These are phyloP conservation scores for Rhodamnia rubescens DNA, from an alignment of 345 rosid genomes.

Conservation along the genomic window DNA sequence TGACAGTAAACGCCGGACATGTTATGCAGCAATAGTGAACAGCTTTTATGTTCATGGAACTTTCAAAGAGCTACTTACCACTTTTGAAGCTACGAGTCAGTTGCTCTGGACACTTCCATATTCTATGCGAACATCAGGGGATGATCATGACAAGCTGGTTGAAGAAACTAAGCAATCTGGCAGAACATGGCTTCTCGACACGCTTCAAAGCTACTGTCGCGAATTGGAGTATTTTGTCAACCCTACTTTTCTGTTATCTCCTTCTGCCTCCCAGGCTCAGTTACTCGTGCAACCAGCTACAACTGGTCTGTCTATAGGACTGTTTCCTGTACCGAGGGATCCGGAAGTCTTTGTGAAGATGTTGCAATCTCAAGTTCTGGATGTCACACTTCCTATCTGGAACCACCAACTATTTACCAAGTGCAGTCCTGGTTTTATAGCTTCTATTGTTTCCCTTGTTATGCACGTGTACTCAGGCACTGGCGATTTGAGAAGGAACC, in stretches of 20 bases:
- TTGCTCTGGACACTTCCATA: constrained; percentile 70
- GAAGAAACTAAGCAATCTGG: constrained; percentile 60
- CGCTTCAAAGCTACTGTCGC: constrained; percentile 73
- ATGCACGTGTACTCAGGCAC: constrained; percentile 78
- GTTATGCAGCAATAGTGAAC: constrained; percentile 80
- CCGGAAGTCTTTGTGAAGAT: constrained; percentile 76
- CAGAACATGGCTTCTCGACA: constrained; percentile 67
- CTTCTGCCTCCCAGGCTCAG: constrained; percentile 75
- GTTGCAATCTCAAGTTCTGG: constrained; percentile 90
- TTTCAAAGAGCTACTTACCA: constrained; percentile 77
- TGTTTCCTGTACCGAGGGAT: constrained; percentile 86
- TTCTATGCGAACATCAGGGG: constrained; percentile 32
- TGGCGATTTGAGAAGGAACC: constrained; percentile 75
- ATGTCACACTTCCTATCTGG: constrained; percentile 82
- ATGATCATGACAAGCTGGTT: constrained; percentile 56
- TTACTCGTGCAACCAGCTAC: constrained; percentile 85
- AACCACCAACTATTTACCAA: constrained; percentile 71
- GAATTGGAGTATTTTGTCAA: constrained; percentile 83
- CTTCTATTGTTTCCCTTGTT: constrained; percentile 68
- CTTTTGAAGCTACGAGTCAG: constrained; percentile 95
- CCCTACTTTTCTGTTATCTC: constrained; percentile 52
- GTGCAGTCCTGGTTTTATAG: constrained; percentile 64
- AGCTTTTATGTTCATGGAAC: constrained; percentile 91
- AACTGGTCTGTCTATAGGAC: constrained; percentile 80
- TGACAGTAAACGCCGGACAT: constrained; percentile 74